These are phyloP conservation scores for Phytophthora cactorum DNA, from an alignment of 352 stramenopile genomes.

Conservation along the genomic window DNA sequence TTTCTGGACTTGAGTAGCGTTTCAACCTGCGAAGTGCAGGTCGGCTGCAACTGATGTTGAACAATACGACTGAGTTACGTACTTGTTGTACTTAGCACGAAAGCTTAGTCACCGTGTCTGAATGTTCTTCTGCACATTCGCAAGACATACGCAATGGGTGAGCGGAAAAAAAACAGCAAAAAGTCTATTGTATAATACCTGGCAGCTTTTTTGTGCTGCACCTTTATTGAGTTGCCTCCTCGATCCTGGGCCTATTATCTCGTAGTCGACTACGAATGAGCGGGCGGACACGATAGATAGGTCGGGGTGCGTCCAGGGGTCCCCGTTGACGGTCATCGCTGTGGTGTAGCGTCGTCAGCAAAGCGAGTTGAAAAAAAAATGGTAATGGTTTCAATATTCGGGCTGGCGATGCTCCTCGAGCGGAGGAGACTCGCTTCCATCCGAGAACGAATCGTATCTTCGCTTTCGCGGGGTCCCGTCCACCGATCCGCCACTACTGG, in stretches of 20 bases:
- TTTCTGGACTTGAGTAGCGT: conserved; percentile 18
- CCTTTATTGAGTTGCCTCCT: conserved; percentile 21
- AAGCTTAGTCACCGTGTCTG: conserved; percentile 10
- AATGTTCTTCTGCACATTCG: conserved; percentile 1
- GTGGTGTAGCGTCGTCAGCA: conserved; percentile 5
- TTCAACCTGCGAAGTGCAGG: conserved; percentile 16
- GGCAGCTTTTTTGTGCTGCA: conserved; percentile 23
- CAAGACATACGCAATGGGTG: conserved; percentile 6
- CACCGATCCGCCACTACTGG: conserved; percentile 15
- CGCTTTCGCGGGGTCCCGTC: conserved; percentile 44
- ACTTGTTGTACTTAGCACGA: conserved; percentile 6
- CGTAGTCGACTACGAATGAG: conserved; percentile 20
- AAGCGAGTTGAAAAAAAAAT: conserved; percentile 14
- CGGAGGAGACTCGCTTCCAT: conserved; percentile 61
- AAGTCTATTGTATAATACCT: conserved; percentile 40
- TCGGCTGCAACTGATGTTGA: too few species aligned
- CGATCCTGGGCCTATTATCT: conserved; percentile 22
- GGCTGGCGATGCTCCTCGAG: conserved; percentile 62
- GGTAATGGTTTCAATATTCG: conserved; percentile 40
- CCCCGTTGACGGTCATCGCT: conserved; percentile 5
- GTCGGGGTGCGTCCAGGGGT: conserved; percentile 7
- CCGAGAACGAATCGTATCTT: conserved; percentile 57
- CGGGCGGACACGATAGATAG: conserved; percentile 28
- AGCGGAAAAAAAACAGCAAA: neutral
- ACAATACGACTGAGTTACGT: neutral